Conservation (phyloP, 192 early-diverging fungal species). For the Coemansia sp. region DNA sequence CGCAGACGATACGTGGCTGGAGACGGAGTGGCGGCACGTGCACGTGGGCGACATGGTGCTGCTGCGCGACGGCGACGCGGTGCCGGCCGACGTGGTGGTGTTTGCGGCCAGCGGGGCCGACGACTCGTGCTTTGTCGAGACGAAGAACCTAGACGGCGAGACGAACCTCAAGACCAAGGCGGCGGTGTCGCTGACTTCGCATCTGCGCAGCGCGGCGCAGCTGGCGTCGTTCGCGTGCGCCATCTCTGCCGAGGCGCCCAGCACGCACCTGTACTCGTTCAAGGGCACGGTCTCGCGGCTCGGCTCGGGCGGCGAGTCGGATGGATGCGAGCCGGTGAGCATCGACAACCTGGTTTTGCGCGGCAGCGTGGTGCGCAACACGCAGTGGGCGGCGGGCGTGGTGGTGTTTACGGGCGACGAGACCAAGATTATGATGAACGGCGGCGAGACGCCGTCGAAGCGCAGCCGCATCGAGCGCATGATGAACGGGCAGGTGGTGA, state of each 20-base stretch:
- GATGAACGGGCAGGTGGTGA: conserved; percentile 83
- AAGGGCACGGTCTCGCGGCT: conserved; percentile 58
- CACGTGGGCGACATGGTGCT: conserved; percentile 87
- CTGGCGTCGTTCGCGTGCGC: conserved; percentile 60
- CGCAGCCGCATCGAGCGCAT: conserved; percentile 86
- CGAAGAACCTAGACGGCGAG: conserved; percentile 97
- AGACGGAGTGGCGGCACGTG: conserved; percentile 78
- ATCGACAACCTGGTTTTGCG: conserved; percentile 83
- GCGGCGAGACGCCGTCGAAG: conserved; percentile 89
- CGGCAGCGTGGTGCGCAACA: conserved; percentile 92
- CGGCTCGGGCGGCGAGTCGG: conserved; percentile 30
- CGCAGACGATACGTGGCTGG: conserved; percentile 55
- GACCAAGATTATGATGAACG: conserved; percentile 96
- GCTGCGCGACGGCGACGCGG: conserved; percentile 75
- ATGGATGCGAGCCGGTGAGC: conserved; percentile 57
- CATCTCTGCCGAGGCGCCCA: conserved; percentile 84
- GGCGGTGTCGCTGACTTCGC: conserved; percentile 60
- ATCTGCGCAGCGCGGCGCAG: conserved; percentile 56
- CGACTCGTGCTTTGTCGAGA: conserved; percentile 90
- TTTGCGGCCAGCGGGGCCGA: conserved; percentile 82
- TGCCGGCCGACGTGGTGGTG: conserved; percentile 91
- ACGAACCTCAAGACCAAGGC: conserved; percentile 93
- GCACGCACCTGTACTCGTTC: conserved; percentile 85
- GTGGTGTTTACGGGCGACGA: conserved; percentile 89
- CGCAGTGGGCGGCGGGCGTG: conserved; percentile 81